Percentiles rank a stretch among this genome's conserved stretches.
These are phyloP conservation scores for Globisporangium radiosum DNA, from an alignment of 352 stramenopile species.

Conservation along the genomic window DNA sequence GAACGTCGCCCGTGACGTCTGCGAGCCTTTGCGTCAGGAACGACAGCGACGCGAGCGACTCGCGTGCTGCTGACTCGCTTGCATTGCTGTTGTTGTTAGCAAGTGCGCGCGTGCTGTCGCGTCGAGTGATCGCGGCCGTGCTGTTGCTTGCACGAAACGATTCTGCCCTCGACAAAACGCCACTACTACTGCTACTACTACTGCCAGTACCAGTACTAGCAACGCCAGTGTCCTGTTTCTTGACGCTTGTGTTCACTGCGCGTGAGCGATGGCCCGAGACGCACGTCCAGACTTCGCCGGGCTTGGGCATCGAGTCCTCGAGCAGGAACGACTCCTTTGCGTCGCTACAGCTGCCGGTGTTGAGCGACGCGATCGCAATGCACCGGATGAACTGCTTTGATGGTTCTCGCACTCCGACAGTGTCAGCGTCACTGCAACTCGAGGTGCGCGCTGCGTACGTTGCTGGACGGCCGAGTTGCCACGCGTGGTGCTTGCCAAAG, in stretches of 20 bases:
- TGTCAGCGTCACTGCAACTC: conserved; percentile 17
- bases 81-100: conserved; percentile 14
- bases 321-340: conserved; percentile 49
- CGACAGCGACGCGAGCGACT: conserved; percentile 24
- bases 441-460: conserved; percentile 40
- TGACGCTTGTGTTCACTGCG: conserved; percentile 20
- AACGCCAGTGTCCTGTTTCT: conserved; percentile 15
- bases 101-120: conserved; percentile 19
- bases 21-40: conserved; percentile 43
- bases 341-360: conserved; percentile 19
- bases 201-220: background rate
- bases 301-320: conserved; percentile 73
- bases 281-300: conserved; percentile 71
- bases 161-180: background rate
- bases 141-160: conserved; percentile 4
- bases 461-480: conserved; percentile 48
- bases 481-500: conserved; percentile 56
- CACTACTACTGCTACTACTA: background rate
- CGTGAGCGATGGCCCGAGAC: conserved; percentile 46
- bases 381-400: conserved; percentile 45
- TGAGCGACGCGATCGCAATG: conserved; percentile 46
- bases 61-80: conserved; percentile 9
- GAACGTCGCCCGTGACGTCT: conserved; percentile 40
- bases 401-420: conserved; percentile 1
- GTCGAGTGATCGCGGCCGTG: conserved; percentile 17